Conservation (phyloP, 116 monocot species). For the Zostera marina region DNA sequence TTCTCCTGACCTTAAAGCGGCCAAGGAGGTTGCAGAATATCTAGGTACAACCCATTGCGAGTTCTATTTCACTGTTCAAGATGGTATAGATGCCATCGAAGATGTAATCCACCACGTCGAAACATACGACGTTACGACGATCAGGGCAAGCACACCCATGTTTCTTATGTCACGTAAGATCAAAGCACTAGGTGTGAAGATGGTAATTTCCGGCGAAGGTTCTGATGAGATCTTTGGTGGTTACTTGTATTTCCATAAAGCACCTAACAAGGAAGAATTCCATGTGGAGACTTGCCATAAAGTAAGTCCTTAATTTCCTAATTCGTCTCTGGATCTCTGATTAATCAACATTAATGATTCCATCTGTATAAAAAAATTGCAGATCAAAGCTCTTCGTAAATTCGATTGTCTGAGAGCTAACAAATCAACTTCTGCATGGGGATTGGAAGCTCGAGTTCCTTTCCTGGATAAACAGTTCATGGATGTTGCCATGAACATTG, state of each 20-base stretch:
- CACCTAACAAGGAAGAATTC: slow-evolving; percentile 86
- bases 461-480: slow-evolving; percentile 88
- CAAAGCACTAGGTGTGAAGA: slow-evolving; percentile 83
- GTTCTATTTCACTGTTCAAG: slow-evolving; percentile 87
- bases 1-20: slow-evolving; percentile 85
- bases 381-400: slow-evolving; percentile 61
- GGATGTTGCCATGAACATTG: slow-evolving; percentile 74
- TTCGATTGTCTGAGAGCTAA: slow-evolving; percentile 94
- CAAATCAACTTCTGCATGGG: slow-evolving; percentile 83
- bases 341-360: not conserved
- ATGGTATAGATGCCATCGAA: slow-evolving; percentile 60
- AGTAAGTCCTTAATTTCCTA: slow-evolving; percentile 17
- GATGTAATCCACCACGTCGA: slow-evolving; percentile 89
- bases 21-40: slow-evolving; percentile 57
- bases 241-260: slow-evolving; percentile 92
- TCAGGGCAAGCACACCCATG: slow-evolving; percentile 94
- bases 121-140: slow-evolving; percentile 81
- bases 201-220: slow-evolving; percentile 95
- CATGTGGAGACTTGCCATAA: slow-evolving; percentile 75
- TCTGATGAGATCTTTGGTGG: slow-evolving; percentile 92
- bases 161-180: slow-evolving; percentile 94
- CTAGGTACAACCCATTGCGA: slow-evolving; percentile 85
- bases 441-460: slow-evolving; percentile 57
- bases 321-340: not conserved
- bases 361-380: not conserved